Evolutionary conservation across 73 alveolate species (phyloP).

Genomic region (Stentor roeselii): DNA sequence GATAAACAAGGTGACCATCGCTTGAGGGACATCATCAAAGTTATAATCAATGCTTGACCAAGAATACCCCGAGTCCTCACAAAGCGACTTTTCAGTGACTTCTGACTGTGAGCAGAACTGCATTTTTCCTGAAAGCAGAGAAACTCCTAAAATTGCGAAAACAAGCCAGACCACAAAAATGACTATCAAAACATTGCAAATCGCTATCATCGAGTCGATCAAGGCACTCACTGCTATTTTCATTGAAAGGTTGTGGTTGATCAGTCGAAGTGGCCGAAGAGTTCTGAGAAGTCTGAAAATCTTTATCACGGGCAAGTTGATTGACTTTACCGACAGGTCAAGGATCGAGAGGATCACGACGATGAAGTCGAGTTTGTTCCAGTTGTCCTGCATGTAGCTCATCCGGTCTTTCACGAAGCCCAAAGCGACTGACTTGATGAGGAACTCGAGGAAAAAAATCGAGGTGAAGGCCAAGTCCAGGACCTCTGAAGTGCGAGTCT

Average conservation of each 20-base stretch:
- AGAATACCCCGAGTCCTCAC: slow-evolving; percentile 59
- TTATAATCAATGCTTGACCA: slow-evolving; percentile 52
- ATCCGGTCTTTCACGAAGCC: slow-evolving; percentile 17
- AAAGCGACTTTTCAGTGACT: slow-evolving; percentile 30
- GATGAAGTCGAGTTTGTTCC: slow-evolving; percentile 71
- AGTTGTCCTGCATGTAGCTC: slow-evolving; percentile 33
- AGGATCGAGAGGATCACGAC: slow-evolving; percentile 83
- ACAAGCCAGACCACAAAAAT: slow-evolving; percentile 87
- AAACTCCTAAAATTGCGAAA: slow-evolving; percentile 85
- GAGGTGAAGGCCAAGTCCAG: slow-evolving; percentile 75
- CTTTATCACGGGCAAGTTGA: slow-evolving; percentile 67
- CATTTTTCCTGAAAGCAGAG: slow-evolving; percentile 72
- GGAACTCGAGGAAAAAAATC: neutral
- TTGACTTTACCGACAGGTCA: slow-evolving; percentile 64
- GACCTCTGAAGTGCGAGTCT: neutral
- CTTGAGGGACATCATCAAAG: slow-evolving; percentile 84
- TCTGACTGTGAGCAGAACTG: slow-evolving; percentile 44
- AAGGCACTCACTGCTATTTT: slow-evolving; percentile 79
- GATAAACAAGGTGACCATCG: slow-evolving; percentile 82
- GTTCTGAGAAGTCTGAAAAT: slow-evolving; percentile 87
- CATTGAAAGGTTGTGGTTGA: slow-evolving; percentile 82
- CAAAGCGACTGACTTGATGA: slow-evolving; percentile 37
- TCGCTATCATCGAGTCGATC: slow-evolving; percentile 81
- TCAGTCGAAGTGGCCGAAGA: slow-evolving; percentile 87
- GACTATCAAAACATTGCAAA: slow-evolving; percentile 72